Conservation (phyloP, 2,329 filamentous ascomycete species). For the Xylariaceae sp. region DNA sequence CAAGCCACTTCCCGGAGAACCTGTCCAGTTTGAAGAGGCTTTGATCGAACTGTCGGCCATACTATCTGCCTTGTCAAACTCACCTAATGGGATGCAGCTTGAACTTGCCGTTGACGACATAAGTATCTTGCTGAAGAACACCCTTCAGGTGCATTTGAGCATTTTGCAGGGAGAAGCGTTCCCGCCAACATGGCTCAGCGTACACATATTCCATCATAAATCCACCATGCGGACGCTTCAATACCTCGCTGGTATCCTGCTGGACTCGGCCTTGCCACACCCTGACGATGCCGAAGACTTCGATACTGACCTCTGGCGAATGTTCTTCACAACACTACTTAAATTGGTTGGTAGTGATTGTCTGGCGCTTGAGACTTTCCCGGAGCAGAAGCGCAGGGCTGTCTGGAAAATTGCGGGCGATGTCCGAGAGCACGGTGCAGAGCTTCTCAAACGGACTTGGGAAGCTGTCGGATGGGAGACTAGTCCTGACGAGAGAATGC, state of each 20-base stretch:
- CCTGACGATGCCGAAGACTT: conserved; percentile 91
- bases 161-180: conserved; percentile 88
- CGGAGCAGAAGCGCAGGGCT: conserved; percentile 91
- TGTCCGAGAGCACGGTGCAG: conserved; percentile 86
- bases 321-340: conserved; percentile 85
- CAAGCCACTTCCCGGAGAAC: conserved; percentile 60
- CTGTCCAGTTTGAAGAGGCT: conserved; percentile 71
- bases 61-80: conserved; percentile 76
- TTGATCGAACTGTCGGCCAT: conserved; percentile 86
- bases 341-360: conserved; percentile 86
- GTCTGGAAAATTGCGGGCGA: conserved; percentile 99
- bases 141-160: conserved; percentile 82
- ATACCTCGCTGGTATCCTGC: conserved; percentile 73
- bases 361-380: conserved; percentile 89
- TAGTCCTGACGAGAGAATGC: conserved; percentile 69
- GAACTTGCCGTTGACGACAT: conserved; percentile 74
- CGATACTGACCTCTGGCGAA: conserved; percentile 89
- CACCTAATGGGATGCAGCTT: conserved; percentile 70
- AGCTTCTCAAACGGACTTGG: conserved; percentile 82
- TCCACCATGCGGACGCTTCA: conserved; percentile 84
- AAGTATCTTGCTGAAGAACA: conserved; percentile 70
- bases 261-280: conserved; percentile 81
- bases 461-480: conserved; percentile 97
- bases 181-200: conserved; percentile 83
- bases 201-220: conserved; percentile 90